Evolutionary conservation across 164 flowering plant species (phyloP).

Genomic region (Houttuynia cordata): DNA sequence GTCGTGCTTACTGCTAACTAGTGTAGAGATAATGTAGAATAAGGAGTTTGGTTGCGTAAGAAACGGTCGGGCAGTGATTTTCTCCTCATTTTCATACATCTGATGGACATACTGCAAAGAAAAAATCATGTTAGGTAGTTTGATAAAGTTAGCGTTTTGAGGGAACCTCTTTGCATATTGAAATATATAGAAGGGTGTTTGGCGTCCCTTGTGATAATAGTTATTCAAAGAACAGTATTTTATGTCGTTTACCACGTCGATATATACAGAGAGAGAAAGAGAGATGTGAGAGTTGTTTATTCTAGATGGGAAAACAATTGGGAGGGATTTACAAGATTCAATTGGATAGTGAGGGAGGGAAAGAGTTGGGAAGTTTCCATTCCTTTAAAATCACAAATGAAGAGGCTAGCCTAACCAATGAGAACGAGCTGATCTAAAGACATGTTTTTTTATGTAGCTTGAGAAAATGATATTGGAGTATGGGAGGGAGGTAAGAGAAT

Average conservation of each 20-base stretch:
- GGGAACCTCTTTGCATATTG: too few relatives aligned
- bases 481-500: conserved; percentile 2
- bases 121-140: too few relatives aligned
- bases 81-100: too few relatives aligned
- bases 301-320: not conserved
- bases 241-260: not conserved
- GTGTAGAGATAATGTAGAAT: not conserved
- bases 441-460: too few relatives aligned
- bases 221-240: not conserved
- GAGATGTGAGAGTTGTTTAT: too few relatives aligned
- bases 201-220: not conserved
- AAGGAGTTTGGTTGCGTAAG: not conserved
- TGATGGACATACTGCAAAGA: too few relatives aligned
- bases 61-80: not conserved
- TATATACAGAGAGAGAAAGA: too few relatives aligned
- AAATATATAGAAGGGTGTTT: too few relatives aligned
- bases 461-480: too few relatives aligned
- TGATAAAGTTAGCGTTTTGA: too few relatives aligned
- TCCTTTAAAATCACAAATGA: conserved; percentile 1
- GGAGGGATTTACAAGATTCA: not conserved
- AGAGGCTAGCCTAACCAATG: conserved; percentile 1
- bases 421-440: not conserved
- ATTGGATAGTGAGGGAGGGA: not conserved
- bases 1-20: not conserved
- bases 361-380: conserved; percentile 7